phyloP scores from a whole-genome alignment of 306 rosid genomes.

The Elaeagnus macrophylla region DNA sequence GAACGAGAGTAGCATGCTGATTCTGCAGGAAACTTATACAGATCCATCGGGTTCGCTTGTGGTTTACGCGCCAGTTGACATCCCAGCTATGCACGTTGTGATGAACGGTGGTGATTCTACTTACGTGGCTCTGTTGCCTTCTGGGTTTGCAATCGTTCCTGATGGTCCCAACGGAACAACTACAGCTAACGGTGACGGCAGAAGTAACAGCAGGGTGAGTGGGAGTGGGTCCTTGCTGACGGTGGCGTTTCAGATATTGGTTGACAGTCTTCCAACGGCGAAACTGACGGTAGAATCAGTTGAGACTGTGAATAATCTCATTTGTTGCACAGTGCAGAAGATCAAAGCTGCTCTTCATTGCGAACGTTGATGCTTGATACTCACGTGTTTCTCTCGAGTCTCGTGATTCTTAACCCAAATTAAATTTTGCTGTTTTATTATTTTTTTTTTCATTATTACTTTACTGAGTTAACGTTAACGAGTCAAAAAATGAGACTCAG shows the following conservation, averaged over 20 bases:
- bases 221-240: slow-evolving; percentile 72
- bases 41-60: slow-evolving; percentile 86
- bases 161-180: slow-evolving; percentile 49
- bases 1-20: slow-evolving; percentile 89
- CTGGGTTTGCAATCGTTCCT: slow-evolving; percentile 77
- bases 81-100: slow-evolving; percentile 93
- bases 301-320: slow-evolving; percentile 86
- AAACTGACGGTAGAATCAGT: slow-evolving; percentile 94
- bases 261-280: slow-evolving; percentile 81
- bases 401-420: neutral
- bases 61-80: slow-evolving; percentile 96
- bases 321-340: slow-evolving; percentile 85
- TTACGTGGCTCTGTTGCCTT: slow-evolving; percentile 78
- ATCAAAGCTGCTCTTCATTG: slow-evolving; percentile 80
- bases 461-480: neutral
- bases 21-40: slow-evolving; percentile 80
- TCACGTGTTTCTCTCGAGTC: slow-evolving; percentile 7
- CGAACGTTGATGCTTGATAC: slow-evolving; percentile 33
- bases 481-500: slow-evolving; percentile 2
- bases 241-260: slow-evolving; percentile 94
- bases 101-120: slow-evolving; percentile 98
- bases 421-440: neutral
- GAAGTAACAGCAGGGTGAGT: slow-evolving; percentile 21
- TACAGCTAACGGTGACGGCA: slow-evolving; percentile 2
- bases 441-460: neutral